Evolutionary conservation across 208 protist genomes (phyloP), one percentile per base, ranked within the genome.

Genomic region (Leishmania mexicana): DNA sequence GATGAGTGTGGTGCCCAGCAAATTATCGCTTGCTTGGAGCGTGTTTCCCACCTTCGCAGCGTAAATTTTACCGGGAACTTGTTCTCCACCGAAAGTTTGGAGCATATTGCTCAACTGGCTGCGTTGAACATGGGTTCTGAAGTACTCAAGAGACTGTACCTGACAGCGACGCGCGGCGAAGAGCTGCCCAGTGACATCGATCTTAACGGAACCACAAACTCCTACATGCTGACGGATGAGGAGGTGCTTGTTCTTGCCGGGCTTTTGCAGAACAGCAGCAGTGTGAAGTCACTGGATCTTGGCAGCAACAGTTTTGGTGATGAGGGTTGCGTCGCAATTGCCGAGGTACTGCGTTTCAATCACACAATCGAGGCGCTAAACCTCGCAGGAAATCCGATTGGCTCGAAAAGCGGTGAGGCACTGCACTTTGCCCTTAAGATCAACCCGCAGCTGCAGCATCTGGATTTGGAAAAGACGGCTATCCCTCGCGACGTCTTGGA

Each of bases 331-430:
- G 81, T 86, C 58, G 88, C 90, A 45, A 75, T 98, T 60, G 94
- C 92, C n/a, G 89, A 90, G 72, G 90, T 96, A 64, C 89, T 98
- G n/a, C 90, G 90, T 7, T 76, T 85, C 31, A 96, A 96, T 81
- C 88, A 95, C 76, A 89, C 72, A 8, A 83, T 98, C 60, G 87
- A 95, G 81, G 88, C 87, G 5, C 80, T 98, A 57, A 90, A 95
- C 76, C 88, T 98, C 24, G 88, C 89, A 51, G 85, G 92, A 54
- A 98, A 98, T 80, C 35, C 58, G 38, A 94, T 98, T 73, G 86
- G 87, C n/a, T 79, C 84, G 24, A 78, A 89, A 71, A 90, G 92
- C 45, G 95, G 93, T 24, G 91, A 93, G 51, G 92, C 92, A 19
- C 80, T 98, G 40, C 95, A 89, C 79, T 92, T 89, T 62, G 87